Evolutionary conservation across 176 grass and related monocot genomes (phyloP).

Genomic region (Lolium perenne): DNA sequence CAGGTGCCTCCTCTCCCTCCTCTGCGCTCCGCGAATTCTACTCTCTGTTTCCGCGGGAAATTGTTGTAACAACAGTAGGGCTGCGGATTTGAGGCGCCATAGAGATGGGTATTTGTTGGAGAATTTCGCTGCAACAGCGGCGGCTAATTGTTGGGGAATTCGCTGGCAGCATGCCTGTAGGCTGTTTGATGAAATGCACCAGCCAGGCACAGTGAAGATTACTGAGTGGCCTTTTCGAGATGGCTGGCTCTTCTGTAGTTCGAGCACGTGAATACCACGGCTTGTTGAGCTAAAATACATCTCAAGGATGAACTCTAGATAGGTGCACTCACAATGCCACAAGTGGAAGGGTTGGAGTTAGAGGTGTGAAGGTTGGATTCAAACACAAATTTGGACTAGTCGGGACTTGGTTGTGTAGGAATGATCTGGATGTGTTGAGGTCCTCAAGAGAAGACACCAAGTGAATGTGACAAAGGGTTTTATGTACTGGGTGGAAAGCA

Average conservation of each 20-base stretch:
- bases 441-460: too few relatives aligned
- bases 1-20: constrained; percentile 45
- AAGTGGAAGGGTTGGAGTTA: too few relatives aligned
- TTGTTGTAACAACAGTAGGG: not conserved
- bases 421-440: too few relatives aligned
- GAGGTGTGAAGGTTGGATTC: too few relatives aligned
- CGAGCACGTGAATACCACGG: not conserved
- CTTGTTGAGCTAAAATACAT: too few relatives aligned
- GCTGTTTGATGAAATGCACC: constrained; percentile 23
- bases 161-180: not conserved
- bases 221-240: not conserved
- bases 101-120: not conserved
- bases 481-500: too few relatives aligned
- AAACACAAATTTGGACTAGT: too few relatives aligned
- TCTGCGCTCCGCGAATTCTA: not conserved
- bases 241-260: not conserved
- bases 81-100: not conserved
- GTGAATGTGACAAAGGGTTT: too few relatives aligned
- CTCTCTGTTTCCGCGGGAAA: not conserved
- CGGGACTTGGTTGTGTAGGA: too few relatives aligned
- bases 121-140: not conserved
- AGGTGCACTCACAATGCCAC: too few relatives aligned
- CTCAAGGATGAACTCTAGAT: too few relatives aligned
- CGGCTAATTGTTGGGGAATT: not conserved
- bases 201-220: not conserved